Percentiles rank a stretch among this genome's conserved stretches.
Evolutionary conservation across 1,284 basidiomycete species (phyloP).

Genomic region (Gymnopus androsaceus): DNA sequence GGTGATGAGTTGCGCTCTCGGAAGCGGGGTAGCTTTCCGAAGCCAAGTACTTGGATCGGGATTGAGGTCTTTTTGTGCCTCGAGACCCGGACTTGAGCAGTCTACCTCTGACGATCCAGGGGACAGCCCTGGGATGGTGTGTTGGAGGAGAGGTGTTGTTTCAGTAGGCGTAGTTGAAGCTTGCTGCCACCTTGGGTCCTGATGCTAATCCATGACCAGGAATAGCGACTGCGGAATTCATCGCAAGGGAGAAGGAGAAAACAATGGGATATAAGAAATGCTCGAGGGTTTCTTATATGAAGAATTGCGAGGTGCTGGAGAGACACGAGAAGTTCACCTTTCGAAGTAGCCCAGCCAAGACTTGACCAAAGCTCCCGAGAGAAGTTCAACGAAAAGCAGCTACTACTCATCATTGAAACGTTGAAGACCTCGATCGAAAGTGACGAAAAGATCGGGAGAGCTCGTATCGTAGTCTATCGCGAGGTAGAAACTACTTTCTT

Average conservation of each 20-base stretch:
- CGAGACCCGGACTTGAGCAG: neutral
- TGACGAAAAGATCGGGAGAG: too few relatives aligned
- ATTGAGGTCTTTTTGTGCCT: neutral
- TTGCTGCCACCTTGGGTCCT: neutral
- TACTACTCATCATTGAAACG: too few relatives aligned
- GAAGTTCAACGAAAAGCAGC: too few relatives aligned
- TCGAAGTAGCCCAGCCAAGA: too few relatives aligned
- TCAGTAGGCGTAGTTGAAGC: neutral
- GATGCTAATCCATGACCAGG: neutral
- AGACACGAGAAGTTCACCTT: too few relatives aligned
- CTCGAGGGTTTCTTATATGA: neutral
- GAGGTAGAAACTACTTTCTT: too few relatives aligned
- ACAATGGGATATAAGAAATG: neutral
- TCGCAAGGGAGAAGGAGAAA: neutral
- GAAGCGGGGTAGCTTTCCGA: constrained; percentile 17
- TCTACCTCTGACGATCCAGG: neutral
- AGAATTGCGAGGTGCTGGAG: too few relatives aligned
- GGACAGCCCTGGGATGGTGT: neutral
- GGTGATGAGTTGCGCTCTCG: constrained; percentile 30
- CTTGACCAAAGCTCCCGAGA: too few relatives aligned
- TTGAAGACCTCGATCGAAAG: too few relatives aligned
- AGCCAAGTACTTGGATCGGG: neutral
- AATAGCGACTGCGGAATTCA: neutral
- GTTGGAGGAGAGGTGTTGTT: constrained; percentile 1
- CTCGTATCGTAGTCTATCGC: too few relatives aligned